Base-by-base conservation (phyloP, 257 asterid genomes). In the Solanum chmielewskii region DNA sequence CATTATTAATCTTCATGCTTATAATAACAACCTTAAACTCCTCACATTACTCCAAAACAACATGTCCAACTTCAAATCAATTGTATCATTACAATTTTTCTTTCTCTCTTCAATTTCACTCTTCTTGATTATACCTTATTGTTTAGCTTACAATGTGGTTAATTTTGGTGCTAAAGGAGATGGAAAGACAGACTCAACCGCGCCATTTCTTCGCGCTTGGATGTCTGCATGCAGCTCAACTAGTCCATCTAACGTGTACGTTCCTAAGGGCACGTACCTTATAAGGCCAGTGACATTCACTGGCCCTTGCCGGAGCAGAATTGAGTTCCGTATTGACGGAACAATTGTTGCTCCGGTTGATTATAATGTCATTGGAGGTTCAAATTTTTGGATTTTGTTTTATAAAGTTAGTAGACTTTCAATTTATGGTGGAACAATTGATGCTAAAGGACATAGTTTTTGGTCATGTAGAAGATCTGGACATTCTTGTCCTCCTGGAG, bases 101-200 rank as follows among this genome's bases (percentile, higher is more conserved):
- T 7, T 87, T 44, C 69, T 90, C 15, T 25, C 83, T 16, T 25
- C 59, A 77, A 14, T 88, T 1, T 14, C 91, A 12, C 41, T 60
- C 29, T 5, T 88, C 4, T 83, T 71, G 1, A 39, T 87, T 15
- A 18, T 62, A 44, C 84, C 88, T 25, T 87, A 89, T 33, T 13
- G 88, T 27, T 29, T 85, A 42, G 95, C 96, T 73, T 92, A 92
- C 83, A 94, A 93, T 85, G 98, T 95, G 2, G 92, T 92, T 11
- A 13, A 37, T 13, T 96, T 70, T 76, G 99, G 99, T 5, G 99
- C 98, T 2, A 87, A 88, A 84, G 96, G 94, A 21, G 96, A 96
- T 41, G 99, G 98, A 3, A 89, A 49, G 42, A 95, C 97, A 1
- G 99, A 96, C 87, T 94, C 98, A 0, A 95, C 95, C 1, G 31